Evolutionary conservation across 2,329 filamentous ascomycete species (phyloP), one percentile per base, ranked within the genome.

Genomic region (Septoria petroselini): DNA sequence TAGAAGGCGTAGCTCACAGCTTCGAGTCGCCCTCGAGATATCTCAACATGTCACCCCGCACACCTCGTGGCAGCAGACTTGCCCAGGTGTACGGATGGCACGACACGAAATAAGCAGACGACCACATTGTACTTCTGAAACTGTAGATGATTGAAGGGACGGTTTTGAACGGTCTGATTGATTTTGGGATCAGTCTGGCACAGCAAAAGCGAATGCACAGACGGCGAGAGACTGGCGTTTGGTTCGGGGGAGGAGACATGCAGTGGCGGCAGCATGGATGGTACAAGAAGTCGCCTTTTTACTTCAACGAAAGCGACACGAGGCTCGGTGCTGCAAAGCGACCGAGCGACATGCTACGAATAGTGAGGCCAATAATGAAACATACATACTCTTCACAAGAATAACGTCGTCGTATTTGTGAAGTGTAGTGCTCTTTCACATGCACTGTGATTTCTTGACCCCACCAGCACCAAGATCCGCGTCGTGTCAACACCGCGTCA

Each of bases 1-100:
- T 41, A 25, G 40, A 45, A 23, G 45, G 50, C 21, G 14, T 34
- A 21, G 45, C 27, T 35, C 44, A 38, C 25, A 45, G 44, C 40
- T 39, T 41, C 19, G 50, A 53, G 37, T 48, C 42, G 38, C 48
- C 52, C 35, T 51, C 52, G 11, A 33, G 35, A 41, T 53, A 48
- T 44, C 15, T 53, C 14, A 53, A 52, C 39, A 52, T 52, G 43
- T 44, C 50, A 17, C 41, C 44, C 18, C 29, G 35, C 11, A 41
- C 41, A 19, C 41, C 27, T n/a, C 50, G 41, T 15, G 33, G 18
- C 15, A 15, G 42, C 33, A 23, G 19, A 2, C 19, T 35, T 25
- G 42, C n/a, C 18, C 30, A 19, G 8, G 33, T 37, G 43, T 39
- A 46, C 33, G 19, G 33, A 6, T 8, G 34, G 33, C 43, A 37